Percentiles rank a stretch among this genome's conserved stretches.
These are phyloP conservation scores for Staphylotrichum longicolle DNA, from an alignment of 495 filamentous ascomycete species.

Conservation along the genomic window DNA sequence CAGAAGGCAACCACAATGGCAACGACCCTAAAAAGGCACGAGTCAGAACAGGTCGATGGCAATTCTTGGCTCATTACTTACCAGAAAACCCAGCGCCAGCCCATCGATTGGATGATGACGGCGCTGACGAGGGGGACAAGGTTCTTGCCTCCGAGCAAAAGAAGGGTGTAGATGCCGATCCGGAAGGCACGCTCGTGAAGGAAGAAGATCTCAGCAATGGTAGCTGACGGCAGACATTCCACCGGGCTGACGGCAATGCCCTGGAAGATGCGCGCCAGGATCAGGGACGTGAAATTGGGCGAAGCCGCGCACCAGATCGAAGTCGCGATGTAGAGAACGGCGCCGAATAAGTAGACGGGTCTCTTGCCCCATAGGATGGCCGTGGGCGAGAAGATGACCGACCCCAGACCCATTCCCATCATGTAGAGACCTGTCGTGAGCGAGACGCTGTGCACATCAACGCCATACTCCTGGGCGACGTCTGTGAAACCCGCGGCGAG, in stretches of 20 bases:
- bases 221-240: constrained; percentile 93
- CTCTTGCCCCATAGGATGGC: constrained; percentile 90
- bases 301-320: constrained; percentile 85
- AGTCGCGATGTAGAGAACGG: constrained; percentile 70
- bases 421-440: constrained; percentile 94
- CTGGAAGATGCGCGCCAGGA: constrained; percentile 81
- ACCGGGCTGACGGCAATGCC: constrained; percentile 86
- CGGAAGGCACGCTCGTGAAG: constrained; percentile 92
- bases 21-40: constrained; percentile 59
- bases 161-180: constrained; percentile 90
- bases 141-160: constrained; percentile 91
- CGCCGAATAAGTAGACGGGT: constrained; percentile 82
- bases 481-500: constrained; percentile 87
- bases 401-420: constrained; percentile 87
- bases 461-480: constrained; percentile 66
- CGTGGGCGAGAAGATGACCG: constrained; percentile 79
- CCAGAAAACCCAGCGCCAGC: constrained; percentile 96
- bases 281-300: constrained; percentile 73
- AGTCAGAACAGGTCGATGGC: neutral
- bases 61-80: constrained; percentile 36
- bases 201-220: constrained; percentile 96
- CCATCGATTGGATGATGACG: constrained; percentile 70
- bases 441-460: constrained; percentile 72
- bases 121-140: constrained; percentile 85
- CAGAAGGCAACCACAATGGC: constrained; percentile 79